Evolutionary conservation across 2,329 filamentous ascomycete genomes (phyloP).

Genomic region (Botrytis hyacinthi): DNA sequence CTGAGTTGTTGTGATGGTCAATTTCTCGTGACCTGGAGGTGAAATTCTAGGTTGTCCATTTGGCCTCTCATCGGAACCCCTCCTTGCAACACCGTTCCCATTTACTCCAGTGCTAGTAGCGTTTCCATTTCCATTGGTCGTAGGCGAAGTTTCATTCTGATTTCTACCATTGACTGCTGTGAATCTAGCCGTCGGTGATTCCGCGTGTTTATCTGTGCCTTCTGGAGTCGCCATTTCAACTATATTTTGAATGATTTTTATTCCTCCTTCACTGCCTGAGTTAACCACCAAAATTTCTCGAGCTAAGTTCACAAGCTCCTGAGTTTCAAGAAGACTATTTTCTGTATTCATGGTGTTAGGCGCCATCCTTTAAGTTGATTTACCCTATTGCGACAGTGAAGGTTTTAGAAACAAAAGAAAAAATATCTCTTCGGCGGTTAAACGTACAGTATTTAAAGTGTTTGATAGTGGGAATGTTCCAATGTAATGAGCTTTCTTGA

Average conservation of each 20-base stretch:
- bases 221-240: slow-evolving; percentile 26
- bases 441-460: slow-evolving; percentile 16
- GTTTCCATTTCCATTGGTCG: slow-evolving; percentile 8
- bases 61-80: slow-evolving; percentile 36
- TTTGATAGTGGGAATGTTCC: neutral
- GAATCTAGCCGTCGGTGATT: slow-evolving; percentile 38
- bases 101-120: slow-evolving; percentile 24
- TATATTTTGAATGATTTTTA: neutral
- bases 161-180: slow-evolving; percentile 40
- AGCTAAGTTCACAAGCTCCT: slow-evolving; percentile 33
- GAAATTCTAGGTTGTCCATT: slow-evolving; percentile 37
- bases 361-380: slow-evolving; percentile 21
- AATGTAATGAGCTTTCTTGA: neutral
- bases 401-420: slow-evolving; percentile 10
- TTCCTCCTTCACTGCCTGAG: neutral
- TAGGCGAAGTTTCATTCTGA: slow-evolving; percentile 13
- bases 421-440: slow-evolving; percentile 14
- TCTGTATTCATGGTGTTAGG: slow-evolving; percentile 26
- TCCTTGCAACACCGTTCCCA: slow-evolving; percentile 30
- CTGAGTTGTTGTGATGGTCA: slow-evolving; percentile 37
- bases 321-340: slow-evolving; percentile 25
- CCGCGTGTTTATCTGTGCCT: slow-evolving; percentile 28
- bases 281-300: slow-evolving; percentile 28
- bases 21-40: slow-evolving; percentile 38
- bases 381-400: slow-evolving; percentile 12